Percentiles rank a stretch among this genome's conserved stretches.
Evolutionary conservation across 2,329 filamentous ascomycete species (phyloP).

Genomic region (Colletotrichum sp.): DNA sequence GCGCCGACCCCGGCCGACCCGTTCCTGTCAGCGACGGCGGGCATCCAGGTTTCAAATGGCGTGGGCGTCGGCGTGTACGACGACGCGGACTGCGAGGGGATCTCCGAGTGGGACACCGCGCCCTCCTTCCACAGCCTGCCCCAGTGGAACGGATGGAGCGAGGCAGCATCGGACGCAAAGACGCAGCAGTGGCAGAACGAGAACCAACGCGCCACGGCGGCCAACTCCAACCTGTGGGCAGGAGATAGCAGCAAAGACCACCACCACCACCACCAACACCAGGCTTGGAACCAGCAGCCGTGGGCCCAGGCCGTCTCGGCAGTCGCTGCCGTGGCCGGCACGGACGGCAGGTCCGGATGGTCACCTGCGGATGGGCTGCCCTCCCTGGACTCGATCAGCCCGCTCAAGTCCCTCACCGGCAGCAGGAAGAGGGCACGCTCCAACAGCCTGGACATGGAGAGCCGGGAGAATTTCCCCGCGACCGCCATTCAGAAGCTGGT

Average conservation of each 20-base stretch:
- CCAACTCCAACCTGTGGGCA: conserved; percentile 31
- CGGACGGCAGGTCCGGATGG: conserved; percentile 21
- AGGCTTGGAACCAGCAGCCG: conserved; percentile 34
- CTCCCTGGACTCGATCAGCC: conserved; percentile 21
- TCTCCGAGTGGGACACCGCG: conserved; percentile 18
- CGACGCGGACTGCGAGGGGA: conserved; percentile 15
- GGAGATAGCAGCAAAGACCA: conserved; percentile 27
- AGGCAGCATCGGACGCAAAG: conserved; percentile 11
- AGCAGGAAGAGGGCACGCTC: conserved; percentile 21
- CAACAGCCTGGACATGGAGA: conserved; percentile 24
- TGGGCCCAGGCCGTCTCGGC: conserved; percentile 37
- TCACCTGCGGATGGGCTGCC: conserved; percentile 17
- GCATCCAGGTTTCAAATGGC: conserved; percentile 22
- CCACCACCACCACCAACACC: background rate
- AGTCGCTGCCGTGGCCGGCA: conserved; percentile 28
- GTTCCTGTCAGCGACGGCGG: conserved; percentile 21
- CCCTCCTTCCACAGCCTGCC: conserved; percentile 17
- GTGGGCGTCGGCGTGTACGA: conserved; percentile 21
- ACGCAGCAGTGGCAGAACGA: conserved; percentile 20
- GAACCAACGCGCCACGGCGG: conserved; percentile 23
- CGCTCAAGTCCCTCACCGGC: conserved; percentile 17
- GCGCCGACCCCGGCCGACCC: conserved; percentile 16
- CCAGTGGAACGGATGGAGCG: conserved; percentile 22
- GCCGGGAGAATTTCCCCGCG: conserved; percentile 24
- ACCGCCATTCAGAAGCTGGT: conserved; percentile 22